These are phyloP conservation scores for Sporothrix globosa DNA, from an alignment of 2,329 filamentous ascomycete species.

Conservation along the genomic window DNA sequence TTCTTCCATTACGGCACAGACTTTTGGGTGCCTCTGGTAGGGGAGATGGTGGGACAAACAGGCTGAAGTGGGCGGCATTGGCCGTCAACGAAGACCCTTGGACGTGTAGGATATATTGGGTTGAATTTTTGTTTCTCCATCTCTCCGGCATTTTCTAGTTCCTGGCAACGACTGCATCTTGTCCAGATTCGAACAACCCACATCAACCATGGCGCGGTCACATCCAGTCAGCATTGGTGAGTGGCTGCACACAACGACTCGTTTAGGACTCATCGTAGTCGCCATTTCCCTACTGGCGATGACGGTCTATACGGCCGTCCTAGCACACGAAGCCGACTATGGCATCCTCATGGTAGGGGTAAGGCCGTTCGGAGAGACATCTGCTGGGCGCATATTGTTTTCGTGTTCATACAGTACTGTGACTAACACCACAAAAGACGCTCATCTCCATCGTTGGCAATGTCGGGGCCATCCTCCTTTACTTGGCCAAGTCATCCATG, in stretches of 20 bases:
- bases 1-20: background rate
- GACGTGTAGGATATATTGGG: background rate
- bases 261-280: background rate
- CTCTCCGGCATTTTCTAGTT: background rate
- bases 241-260: conserved; percentile 3
- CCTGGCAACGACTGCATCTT: background rate
- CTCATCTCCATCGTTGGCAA: background rate
- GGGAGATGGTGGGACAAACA: background rate
- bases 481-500: background rate
- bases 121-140: background rate
- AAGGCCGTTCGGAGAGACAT: background rate
- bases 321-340: background rate
- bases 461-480: background rate
- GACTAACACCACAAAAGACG: background rate
- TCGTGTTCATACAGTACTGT: background rate
- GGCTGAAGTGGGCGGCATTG: background rate
- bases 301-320: background rate
- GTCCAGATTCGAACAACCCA: background rate
- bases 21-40: background rate
- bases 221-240: background rate
- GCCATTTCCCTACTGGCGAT: background rate
- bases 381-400: background rate
- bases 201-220: background rate
- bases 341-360: background rate
- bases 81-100: background rate